phyloP scores from a whole-genome alignment of 345 rosid genomes.

The Eucalyptus tenuipes region DNA sequence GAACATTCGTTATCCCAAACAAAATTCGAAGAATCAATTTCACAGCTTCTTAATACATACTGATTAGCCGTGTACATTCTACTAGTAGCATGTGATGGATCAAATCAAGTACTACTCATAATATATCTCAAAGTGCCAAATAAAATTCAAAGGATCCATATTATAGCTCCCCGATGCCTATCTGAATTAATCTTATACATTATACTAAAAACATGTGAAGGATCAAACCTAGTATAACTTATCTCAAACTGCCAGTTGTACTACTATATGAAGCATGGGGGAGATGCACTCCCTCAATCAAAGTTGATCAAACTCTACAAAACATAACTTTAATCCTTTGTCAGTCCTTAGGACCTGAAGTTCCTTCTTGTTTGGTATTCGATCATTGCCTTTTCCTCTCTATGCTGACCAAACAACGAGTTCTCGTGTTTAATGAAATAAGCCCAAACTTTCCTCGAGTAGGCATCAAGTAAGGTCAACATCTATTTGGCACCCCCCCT shows the following conservation, averaged over 20 bases:
- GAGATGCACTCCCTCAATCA: neutral
- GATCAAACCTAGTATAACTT: neutral
- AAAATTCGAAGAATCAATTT: neutral
- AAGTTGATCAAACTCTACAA: neutral
- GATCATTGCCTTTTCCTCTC: neutral
- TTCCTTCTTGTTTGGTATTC: neutral
- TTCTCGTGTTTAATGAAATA: neutral
- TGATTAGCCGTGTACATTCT: neutral
- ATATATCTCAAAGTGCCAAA: neutral
- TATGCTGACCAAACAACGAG: neutral
- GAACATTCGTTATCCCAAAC: neutral
- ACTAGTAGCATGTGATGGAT: neutral
- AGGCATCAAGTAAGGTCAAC: neutral
- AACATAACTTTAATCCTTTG: neutral
- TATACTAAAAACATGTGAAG: neutral
- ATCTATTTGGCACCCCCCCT: neutral
- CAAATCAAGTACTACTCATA: fast-evolving
- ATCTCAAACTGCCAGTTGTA: neutral
- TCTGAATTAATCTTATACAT: neutral
- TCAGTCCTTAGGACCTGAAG: neutral
- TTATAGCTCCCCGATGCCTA: neutral
- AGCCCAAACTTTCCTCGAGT: neutral
- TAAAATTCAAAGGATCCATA: neutral
- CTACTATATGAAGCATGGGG: neutral
- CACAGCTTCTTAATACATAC: neutral